Conservation (phyloP, 2,329 filamentous ascomycete genomes). For the Fusarium pseudograminearum region DNA sequence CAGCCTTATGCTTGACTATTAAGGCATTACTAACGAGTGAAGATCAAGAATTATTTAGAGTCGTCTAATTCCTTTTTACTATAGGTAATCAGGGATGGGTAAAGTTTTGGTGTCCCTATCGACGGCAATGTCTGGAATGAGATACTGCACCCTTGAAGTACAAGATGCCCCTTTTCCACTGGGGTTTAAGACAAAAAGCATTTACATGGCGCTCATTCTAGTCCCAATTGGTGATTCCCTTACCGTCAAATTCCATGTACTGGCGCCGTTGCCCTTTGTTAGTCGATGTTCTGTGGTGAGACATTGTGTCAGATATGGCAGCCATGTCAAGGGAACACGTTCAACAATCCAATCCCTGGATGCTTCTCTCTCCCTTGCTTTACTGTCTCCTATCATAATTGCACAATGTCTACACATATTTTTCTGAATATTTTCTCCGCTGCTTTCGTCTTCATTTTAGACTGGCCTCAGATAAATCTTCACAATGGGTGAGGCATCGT, state of each 20-base stretch:
- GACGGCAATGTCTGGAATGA: neutral
- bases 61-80: neutral
- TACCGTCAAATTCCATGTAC: neutral
- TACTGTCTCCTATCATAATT: neutral
- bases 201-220: neutral
- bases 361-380: slow-evolving; percentile 5
- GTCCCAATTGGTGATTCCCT: neutral
- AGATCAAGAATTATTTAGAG: neutral
- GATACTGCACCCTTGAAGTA: neutral
- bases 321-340: slow-evolving; percentile 12
- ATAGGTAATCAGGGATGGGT: neutral
- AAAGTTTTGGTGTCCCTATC: neutral
- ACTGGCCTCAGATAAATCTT: neutral
- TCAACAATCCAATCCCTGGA: slow-evolving; percentile 5
- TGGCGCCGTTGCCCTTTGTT: neutral
- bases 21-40: neutral
- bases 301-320: slow-evolving; percentile 9
- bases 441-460: neutral
- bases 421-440: neutral
- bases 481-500: slow-evolving; percentile 10
- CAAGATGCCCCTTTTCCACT: neutral
- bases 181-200: neutral
- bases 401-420: neutral
- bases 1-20: neutral
- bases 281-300: neutral